Percentiles rank a stretch among this genome's conserved stretches.
Conservation (phyloP, 371 early-diverging fungal genomes). For the Mortierella sp. region DNA sequence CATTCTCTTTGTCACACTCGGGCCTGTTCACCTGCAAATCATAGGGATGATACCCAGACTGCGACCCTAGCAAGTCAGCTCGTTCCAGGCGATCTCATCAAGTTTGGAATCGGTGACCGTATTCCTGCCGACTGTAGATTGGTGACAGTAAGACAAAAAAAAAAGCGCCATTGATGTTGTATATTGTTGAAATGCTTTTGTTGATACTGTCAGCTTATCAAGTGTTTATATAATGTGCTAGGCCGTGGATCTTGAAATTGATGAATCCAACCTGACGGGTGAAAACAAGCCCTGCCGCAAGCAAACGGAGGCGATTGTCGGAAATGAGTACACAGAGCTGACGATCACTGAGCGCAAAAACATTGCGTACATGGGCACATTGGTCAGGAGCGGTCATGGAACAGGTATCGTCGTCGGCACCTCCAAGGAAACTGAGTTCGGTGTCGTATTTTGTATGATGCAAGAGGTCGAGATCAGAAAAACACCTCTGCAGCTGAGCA, state of each 20-base stretch:
- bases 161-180: neutral
- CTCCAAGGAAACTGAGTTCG: slow-evolving; percentile 89
- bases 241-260: slow-evolving; percentile 83
- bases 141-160: slow-evolving; percentile 58
- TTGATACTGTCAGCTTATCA: neutral
- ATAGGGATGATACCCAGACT: slow-evolving; percentile 69
- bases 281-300: slow-evolving; percentile 86
- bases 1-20: too few relatives aligned
- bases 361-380: slow-evolving; percentile 91
- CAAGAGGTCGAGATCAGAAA: slow-evolving; percentile 85
- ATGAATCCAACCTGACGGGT: slow-evolving; percentile 92
- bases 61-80: slow-evolving; percentile 77
- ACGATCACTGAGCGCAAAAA: slow-evolving; percentile 82
- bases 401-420: slow-evolving; percentile 88
- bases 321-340: slow-evolving; percentile 63
- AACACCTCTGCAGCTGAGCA: slow-evolving; percentile 88
- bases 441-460: slow-evolving; percentile 86
- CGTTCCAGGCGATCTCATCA: slow-evolving; percentile 88
- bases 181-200: too few relatives aligned
- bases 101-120: slow-evolving; percentile 87
- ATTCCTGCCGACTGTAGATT: slow-evolving; percentile 90
- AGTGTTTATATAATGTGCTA: slow-evolving; percentile 21
- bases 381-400: slow-evolving; percentile 85
- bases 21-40: too few relatives aligned
- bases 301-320: slow-evolving; percentile 63